Conservation (phyloP, 805 yeast genomes). For the Priceomyces medius region DNA sequence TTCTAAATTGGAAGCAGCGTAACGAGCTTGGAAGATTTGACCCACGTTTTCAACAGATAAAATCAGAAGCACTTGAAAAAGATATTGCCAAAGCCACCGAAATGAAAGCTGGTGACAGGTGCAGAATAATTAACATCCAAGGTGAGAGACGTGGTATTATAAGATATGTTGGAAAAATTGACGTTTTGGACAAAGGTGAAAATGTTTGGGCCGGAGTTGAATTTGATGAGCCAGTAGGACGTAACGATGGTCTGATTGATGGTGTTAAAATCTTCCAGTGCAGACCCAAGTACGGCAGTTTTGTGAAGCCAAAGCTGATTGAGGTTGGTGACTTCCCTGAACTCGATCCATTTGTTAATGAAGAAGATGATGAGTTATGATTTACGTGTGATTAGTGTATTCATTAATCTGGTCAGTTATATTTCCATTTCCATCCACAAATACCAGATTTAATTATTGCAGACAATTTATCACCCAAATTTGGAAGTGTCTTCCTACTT, state of each 20-base stretch:
- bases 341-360: conserved; percentile 42
- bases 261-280: conserved; percentile 62
- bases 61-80: conserved; percentile 27
- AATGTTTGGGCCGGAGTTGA: conserved; percentile 78
- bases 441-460: too few species aligned
- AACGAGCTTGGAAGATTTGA: conserved; percentile 72
- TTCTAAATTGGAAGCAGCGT: conserved; percentile 71
- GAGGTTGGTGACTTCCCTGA: conserved; percentile 69
- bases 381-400: too few species aligned
- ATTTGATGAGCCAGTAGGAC: conserved; percentile 84
- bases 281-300: conserved; percentile 64
- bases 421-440: too few species aligned
- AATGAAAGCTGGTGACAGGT: conserved; percentile 52
- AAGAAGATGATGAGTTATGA: conserved; percentile 45
- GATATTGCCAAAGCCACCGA: conserved; percentile 24
- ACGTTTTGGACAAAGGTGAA: conserved; percentile 52
- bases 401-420: too few species aligned
- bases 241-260: conserved; percentile 74
- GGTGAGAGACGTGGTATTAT: conserved; percentile 70
- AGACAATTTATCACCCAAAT: too few species aligned
- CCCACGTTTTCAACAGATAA: conserved; percentile 42
- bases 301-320: conserved; percentile 67
- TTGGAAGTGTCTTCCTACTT: too few species aligned
- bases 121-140: conserved; percentile 45
- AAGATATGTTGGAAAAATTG: conserved; percentile 65